Evolutionary conservation across 345 rosid genomes (phyloP).

Genomic region (Citrus reticulata): DNA sequence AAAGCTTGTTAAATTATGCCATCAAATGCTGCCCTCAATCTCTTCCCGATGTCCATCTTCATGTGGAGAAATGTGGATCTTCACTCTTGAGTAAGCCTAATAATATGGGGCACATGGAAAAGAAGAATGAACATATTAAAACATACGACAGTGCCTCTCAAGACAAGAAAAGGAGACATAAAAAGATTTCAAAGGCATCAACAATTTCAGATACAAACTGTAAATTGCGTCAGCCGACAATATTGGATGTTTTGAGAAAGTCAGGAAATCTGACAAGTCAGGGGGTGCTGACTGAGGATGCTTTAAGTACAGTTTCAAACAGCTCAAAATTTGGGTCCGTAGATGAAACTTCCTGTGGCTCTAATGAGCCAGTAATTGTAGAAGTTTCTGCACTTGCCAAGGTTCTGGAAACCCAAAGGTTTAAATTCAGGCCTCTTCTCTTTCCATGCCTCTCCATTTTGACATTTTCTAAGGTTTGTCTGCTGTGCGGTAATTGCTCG

Average conservation of each 20-base stretch:
- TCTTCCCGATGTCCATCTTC: conserved; percentile 64
- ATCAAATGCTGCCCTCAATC: conserved; percentile 48
- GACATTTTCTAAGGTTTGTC: conserved; percentile 56
- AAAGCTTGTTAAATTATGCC: conserved; percentile 60
- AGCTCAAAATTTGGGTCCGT: conserved; percentile 24
- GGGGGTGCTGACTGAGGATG: conserved; percentile 40
- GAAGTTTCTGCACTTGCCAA: conserved; percentile 55
- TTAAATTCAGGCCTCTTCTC: conserved; percentile 74
- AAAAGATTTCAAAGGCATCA: conserved; percentile 36
- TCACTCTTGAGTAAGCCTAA: conserved; percentile 30
- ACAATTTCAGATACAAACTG: conserved; percentile 32
- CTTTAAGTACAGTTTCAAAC: conserved; percentile 28
- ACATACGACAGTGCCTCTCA: conserved; percentile 28
- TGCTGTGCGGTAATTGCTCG: conserved; percentile 7
- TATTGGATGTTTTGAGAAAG: conserved; percentile 54
- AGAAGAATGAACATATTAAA: conserved; percentile 39
- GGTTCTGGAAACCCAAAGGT: conserved; percentile 60
- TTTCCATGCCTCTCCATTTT: conserved; percentile 57
- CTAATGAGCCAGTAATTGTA: conserved; percentile 33
- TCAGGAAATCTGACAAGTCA: conserved; percentile 45
- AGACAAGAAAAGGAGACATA: conserved; percentile 34
- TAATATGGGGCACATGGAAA: conserved; percentile 28
- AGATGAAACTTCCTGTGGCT: conserved; percentile 29
- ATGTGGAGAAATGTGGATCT: conserved; percentile 40
- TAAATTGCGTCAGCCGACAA: conserved; percentile 53